Evolutionary conservation across 805 yeast species (phyloP), one percentile per base, ranked within the genome.

Genomic region (Pichia ethanolica): DNA sequence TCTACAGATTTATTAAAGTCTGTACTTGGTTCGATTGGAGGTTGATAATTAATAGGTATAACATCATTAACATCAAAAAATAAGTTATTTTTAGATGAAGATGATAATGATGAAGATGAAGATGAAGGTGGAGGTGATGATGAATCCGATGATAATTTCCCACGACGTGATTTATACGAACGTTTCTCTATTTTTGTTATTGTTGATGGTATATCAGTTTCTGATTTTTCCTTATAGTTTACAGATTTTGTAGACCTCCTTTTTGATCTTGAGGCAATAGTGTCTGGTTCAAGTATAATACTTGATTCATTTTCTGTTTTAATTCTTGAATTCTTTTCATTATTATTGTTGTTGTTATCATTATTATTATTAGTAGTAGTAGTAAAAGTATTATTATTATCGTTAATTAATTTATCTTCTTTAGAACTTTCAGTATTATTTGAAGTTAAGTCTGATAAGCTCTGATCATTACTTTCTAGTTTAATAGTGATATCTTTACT

Each of bases 11-110:
- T 63, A 41, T 78, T 75, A 57, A 78, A 78, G 36, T 60, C 64
- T 49, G 72, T 75, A 5, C 59, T 54, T 5, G 62, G 54, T 4
- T 54, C 44, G 5, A 68, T 63, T 2, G 68, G 66, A 1, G 81
- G 78, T 56, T 76, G 82, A 78, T 78, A 78, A 59, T 78, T 78
- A 54, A 63, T 59, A 3, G 79, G 79, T 3, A 74, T 54, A 35
- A 60, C 61, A 3, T 63, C 62, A 46, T 65, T 70, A 7, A 65
- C 64, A 12, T 67, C 59, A 4, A 59, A 54, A 44, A 49, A 62
- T 1, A 41, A 39, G 25, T 27, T 30, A 27, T 33, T 33, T 20
- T 47, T 47, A 26, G 54, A 28, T 13, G 42, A 13, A 12, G 46
- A 39, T 7, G 44, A 35, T 4, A 51, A 27, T 9, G 42, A 39